Percentiles rank a stretch among this genome's conserved stretches.
Conservation (phyloP, 2,329 filamentous ascomycete species). For the Phaeosphaeriaceae sp. region DNA sequence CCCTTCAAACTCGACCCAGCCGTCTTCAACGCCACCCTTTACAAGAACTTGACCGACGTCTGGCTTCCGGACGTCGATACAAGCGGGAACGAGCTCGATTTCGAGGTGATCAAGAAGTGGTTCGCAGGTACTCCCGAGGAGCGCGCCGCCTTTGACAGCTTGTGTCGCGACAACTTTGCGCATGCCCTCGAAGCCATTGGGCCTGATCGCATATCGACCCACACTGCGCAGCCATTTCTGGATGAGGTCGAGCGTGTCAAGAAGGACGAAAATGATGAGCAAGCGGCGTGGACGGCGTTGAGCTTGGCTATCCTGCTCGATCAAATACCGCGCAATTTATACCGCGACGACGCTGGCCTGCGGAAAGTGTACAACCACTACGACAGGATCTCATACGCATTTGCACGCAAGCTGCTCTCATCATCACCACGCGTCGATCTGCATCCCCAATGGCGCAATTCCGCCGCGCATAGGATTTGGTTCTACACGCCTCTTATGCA, state of each 20-base stretch:
- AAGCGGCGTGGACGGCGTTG: slow-evolving; percentile 51
- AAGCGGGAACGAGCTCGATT: slow-evolving; percentile 30
- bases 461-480: slow-evolving; percentile 58
- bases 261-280: slow-evolving; percentile 15
- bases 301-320: slow-evolving; percentile 66
- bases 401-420: slow-evolving; percentile 51
- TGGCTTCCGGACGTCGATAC: slow-evolving; percentile 49
- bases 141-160: slow-evolving; percentile 43
- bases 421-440: slow-evolving; percentile 33
- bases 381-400: slow-evolving; percentile 60
- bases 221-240: slow-evolving; percentile 46
- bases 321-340: slow-evolving; percentile 69
- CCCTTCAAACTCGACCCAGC: slow-evolving; percentile 45
- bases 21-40: slow-evolving; percentile 51
- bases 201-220: slow-evolving; percentile 42
- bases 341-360: slow-evolving; percentile 56
- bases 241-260: slow-evolving; percentile 35
- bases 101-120: slow-evolving; percentile 44
- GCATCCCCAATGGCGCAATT: slow-evolving; percentile 38
- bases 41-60: slow-evolving; percentile 42
- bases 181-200: slow-evolving; percentile 48
- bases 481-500: slow-evolving; percentile 68
- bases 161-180: slow-evolving; percentile 43
- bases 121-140: slow-evolving; percentile 33
- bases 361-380: slow-evolving; percentile 62